phyloP scores from a whole-genome alignment of 2,329 filamentous ascomycete species.

The Akanthomyces muscarius region DNA sequence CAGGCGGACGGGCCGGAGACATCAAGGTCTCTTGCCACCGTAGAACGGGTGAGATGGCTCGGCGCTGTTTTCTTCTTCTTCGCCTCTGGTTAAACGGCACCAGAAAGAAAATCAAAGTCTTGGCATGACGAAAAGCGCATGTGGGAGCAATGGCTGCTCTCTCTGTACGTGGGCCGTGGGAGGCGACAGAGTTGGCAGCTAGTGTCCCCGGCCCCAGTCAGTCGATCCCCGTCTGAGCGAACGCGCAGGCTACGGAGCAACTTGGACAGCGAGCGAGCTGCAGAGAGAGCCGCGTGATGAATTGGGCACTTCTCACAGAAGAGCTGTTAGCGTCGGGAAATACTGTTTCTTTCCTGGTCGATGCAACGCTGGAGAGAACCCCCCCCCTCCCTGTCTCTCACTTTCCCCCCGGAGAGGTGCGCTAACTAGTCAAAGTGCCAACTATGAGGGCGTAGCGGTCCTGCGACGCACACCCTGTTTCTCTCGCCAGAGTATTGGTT shows the following conservation, averaged over 20 bases:
- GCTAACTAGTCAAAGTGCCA: neutral
- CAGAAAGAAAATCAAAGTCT: neutral
- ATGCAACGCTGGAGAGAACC: neutral
- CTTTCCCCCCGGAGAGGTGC: neutral
- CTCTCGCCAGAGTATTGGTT: neutral
- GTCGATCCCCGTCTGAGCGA: neutral
- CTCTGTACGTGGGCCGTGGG: neutral
- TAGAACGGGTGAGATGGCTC: too few species aligned
- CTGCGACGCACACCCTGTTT: neutral
- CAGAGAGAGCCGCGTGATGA: neutral
- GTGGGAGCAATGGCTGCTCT: neutral
- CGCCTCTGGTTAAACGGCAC: neutral
- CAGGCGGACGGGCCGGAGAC: too few species aligned
- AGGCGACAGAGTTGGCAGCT: constrained; percentile 6
- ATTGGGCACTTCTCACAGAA: neutral
- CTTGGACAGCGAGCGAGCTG: neutral
- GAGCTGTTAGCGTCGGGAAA: neutral
- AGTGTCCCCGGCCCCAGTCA: neutral
- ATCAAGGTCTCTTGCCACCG: too few species aligned
- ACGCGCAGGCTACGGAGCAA: neutral
- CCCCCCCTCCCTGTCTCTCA: neutral
- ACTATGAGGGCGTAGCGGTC: neutral
- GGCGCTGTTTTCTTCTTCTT: too few species aligned
- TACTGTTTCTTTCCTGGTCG: neutral
- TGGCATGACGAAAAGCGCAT: constrained; percentile 14